A percentile compares a stretch with the other conserved stretches of the same genome.
phyloP scores from a whole-genome alignment of 495 filamentous ascomycete genomes.

The Penicillium malachiteum region DNA sequence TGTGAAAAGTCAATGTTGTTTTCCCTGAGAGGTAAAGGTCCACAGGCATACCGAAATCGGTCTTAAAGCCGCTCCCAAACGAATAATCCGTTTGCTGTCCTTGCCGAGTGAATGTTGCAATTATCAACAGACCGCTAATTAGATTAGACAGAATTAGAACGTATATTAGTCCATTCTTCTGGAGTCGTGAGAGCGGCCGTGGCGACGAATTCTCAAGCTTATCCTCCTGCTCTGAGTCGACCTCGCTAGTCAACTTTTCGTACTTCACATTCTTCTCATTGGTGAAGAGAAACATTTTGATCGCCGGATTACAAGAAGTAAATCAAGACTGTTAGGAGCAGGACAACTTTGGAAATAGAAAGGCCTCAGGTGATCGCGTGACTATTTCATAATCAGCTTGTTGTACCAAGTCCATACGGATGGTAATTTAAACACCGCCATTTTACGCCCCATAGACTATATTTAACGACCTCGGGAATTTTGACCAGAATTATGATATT shows the following conservation, averaged over 20 bases:
- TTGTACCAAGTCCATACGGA: too few species aligned
- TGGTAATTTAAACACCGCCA: too few species aligned
- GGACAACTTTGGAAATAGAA: too few species aligned
- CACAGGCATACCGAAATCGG: not conserved
- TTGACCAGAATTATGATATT: too few species aligned
- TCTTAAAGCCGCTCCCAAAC: not conserved
- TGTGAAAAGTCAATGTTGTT: not conserved
- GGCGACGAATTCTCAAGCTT: not conserved
- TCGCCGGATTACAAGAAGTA: too few species aligned
- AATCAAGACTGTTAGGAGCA: too few species aligned
- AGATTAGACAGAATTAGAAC: not conserved
- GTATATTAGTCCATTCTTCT: not conserved
- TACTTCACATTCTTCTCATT: not conserved
- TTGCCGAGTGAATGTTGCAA: not conserved
- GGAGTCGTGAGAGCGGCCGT: not conserved
- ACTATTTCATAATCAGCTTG: too few species aligned
- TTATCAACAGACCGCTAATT: not conserved
- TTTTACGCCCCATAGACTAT: too few species aligned
- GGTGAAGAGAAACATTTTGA: not conserved
- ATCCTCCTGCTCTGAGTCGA: not conserved
- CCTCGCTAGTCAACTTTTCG: not conserved
- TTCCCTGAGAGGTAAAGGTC: not conserved
- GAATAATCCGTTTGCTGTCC: not conserved
- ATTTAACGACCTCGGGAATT: too few species aligned
- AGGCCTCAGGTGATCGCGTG: too few species aligned